Evolutionary conservation across 1,139 yeast species (phyloP).

Genomic region (Nakaseomyces glabratus): DNA sequence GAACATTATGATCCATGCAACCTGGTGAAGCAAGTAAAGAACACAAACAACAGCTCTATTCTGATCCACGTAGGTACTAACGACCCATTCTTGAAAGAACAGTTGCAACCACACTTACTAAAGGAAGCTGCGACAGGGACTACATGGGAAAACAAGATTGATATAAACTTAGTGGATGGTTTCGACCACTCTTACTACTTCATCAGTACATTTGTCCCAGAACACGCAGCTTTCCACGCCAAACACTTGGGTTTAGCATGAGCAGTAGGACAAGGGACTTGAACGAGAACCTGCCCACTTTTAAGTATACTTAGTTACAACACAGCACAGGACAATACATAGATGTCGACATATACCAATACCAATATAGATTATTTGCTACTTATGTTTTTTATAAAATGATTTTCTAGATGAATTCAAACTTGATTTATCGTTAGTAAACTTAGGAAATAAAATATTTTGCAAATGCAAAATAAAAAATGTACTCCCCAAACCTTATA

Average conservation of each 20-base stretch:
- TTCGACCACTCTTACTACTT: conserved; percentile 90
- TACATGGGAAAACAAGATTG: conserved; percentile 51
- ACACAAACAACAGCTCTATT: conserved; percentile 39
- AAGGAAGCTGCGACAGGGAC: conserved; percentile 55
- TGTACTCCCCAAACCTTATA: no score
- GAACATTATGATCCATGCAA: conserved; percentile 70
- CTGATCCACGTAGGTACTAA: conserved; percentile 76
- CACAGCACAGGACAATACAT: no score
- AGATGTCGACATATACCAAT: no score
- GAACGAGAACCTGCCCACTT: no score
- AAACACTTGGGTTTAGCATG: conserved; percentile 51
- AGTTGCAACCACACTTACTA: conserved; percentile 70
- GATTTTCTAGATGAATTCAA: no score
- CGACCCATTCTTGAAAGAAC: conserved; percentile 63
- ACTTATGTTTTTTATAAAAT: no score
- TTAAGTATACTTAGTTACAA: no score
- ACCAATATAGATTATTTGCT: no score
- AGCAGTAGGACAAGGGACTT: no score
- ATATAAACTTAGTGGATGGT: conserved; percentile 62
- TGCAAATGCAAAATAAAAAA: no score
- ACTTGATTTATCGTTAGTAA: no score
- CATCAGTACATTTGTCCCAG: conserved; percentile 69
- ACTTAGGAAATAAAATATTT: no score
- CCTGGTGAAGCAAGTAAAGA: conserved; percentile 48
- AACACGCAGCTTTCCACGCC: conserved; percentile 84